Evolutionary conservation across 371 early-diverging fungal species (phyloP).

Genomic region (Mucor mucedo): DNA sequence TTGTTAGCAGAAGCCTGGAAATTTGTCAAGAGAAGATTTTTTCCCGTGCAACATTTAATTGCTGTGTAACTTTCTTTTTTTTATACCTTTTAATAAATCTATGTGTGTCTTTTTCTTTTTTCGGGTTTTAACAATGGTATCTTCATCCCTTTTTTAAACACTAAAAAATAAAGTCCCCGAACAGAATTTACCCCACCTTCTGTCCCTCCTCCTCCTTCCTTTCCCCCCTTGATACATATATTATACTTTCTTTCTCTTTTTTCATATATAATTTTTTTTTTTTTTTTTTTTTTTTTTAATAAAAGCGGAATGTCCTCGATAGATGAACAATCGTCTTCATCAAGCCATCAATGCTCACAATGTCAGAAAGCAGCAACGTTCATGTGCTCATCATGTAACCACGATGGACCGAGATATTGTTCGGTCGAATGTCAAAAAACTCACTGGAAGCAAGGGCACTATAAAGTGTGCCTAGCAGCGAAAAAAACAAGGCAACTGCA

Average conservation of each 20-base stretch:
- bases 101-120: neutral
- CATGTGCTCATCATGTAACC: constrained; percentile 67
- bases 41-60: neutral
- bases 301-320: neutral
- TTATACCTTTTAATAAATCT: neutral
- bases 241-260: constrained; percentile 1
- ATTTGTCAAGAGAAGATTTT: constrained; percentile 32
- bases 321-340: neutral
- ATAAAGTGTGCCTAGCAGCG: constrained; percentile 44
- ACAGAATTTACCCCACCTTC: neutral
- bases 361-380: constrained; percentile 60
- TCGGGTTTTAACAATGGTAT: neutral
- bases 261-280: neutral
- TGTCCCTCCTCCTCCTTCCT: neutral
- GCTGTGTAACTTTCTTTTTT: neutral
- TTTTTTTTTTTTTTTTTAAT: neutral
- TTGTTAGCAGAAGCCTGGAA: constrained; percentile 64
- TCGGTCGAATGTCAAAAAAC: constrained; percentile 69
- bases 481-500: constrained; percentile 9
- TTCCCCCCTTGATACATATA: constrained; percentile 1
- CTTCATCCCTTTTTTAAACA: neutral
- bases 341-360: constrained; percentile 21
- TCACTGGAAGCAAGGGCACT: constrained; percentile 67
- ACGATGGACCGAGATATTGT: constrained; percentile 66
- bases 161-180: neutral